A percentile compares a stretch with the other conserved stretches of the same genome.
phyloP scores from a whole-genome alignment of 768 basidiomycete genomes.

The Leccinum fibrillosum region DNA sequence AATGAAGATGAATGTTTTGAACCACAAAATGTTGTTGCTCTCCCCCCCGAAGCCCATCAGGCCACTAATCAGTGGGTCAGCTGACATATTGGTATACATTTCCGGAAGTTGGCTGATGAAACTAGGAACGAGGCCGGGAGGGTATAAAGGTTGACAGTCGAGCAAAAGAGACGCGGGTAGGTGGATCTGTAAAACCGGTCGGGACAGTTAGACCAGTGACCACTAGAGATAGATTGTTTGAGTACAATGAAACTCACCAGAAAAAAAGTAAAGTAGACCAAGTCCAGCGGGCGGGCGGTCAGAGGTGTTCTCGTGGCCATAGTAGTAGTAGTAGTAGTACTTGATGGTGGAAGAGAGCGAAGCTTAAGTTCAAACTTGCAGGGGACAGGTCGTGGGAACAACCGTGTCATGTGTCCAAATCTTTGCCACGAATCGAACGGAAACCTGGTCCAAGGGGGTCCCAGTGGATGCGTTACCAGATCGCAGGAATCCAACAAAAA shows the following conservation, averaged over 20 bases:
- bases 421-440: too few species aligned
- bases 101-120: constrained; percentile 42
- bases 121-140: constrained; percentile 46
- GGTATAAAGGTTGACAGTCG: constrained; percentile 69
- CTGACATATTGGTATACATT: constrained; percentile 54
- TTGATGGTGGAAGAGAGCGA: background rate
- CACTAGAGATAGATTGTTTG: background rate
- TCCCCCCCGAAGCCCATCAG: constrained; percentile 41
- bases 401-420: too few species aligned
- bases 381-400: background rate
- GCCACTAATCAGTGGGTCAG: constrained; percentile 65
- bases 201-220: background rate
- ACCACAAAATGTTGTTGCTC: constrained; percentile 48
- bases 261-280: constrained; percentile 72
- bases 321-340: background rate
- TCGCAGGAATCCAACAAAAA: too few species aligned
- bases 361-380: background rate
- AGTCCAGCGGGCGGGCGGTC: constrained; percentile 56
- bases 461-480: too few species aligned
- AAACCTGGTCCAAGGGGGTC: too few species aligned
- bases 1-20: constrained; percentile 58
- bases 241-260: constrained; percentile 38
- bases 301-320: constrained; percentile 36
- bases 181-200: constrained; percentile 45
- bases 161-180: constrained; percentile 65